Evolutionary conservation across 208 protist species (phyloP).

Genomic region (Spongospora subterranea): DNA sequence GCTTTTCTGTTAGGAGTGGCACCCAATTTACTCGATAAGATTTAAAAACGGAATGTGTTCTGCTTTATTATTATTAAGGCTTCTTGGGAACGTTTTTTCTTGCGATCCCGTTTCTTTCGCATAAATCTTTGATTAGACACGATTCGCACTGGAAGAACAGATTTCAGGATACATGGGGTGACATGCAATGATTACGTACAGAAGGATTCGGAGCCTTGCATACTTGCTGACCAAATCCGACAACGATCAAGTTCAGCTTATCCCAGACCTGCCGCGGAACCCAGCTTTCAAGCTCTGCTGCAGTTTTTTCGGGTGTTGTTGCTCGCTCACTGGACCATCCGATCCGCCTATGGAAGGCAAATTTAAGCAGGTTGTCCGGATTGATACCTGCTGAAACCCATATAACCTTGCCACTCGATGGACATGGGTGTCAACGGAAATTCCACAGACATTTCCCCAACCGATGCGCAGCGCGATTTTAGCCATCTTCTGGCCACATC

Average conservation of each 20-base stretch:
- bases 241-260: constrained; percentile 9
- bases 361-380: too few relatives aligned
- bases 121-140: too few relatives aligned
- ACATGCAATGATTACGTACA: too few relatives aligned
- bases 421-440: constrained; percentile 47
- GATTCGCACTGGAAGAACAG: too few relatives aligned
- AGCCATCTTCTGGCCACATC: constrained; percentile 46
- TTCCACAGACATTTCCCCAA: constrained; percentile 45
- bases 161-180: too few relatives aligned
- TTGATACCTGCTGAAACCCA: not conserved
- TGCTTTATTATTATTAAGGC: too few relatives aligned
- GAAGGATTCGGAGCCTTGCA: not conserved
- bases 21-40: too few relatives aligned
- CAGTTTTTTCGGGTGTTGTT: constrained; percentile 50
- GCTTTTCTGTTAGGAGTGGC: too few relatives aligned
- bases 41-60: too few relatives aligned
- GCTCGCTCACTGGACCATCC: not conserved
- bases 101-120: too few relatives aligned
- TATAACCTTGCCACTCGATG: constrained; percentile 1
- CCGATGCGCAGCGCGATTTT: constrained; percentile 47
- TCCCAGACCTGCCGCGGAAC: constrained; percentile 1
- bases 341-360: not conserved
- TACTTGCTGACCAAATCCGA: constrained; percentile 46
- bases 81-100: too few relatives aligned
- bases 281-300: not conserved